Evolutionary conservation across 225 moss, liverwort and hornwort species (phyloP).

Genomic region (Sphagnum tenellum): DNA sequence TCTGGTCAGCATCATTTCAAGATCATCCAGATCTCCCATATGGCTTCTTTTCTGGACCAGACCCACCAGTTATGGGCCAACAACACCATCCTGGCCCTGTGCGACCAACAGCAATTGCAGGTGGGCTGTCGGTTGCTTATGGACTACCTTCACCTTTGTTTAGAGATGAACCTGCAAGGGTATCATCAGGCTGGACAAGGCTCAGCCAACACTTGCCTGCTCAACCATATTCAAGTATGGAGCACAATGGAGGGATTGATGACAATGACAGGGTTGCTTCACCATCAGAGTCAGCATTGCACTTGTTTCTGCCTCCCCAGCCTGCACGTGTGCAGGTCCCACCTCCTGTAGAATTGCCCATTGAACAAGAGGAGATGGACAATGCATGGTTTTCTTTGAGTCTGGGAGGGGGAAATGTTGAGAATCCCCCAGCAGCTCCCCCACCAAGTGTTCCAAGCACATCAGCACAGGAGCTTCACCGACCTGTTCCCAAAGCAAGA

Average conservation of each 20-base stretch:
- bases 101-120: constrained; percentile 84
- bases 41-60: constrained; percentile 23
- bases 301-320: constrained; percentile 72
- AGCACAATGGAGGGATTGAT: constrained; percentile 34
- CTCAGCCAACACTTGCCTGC: constrained; percentile 35
- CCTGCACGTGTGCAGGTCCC: constrained; percentile 74
- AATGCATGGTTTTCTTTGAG: constrained; percentile 49
- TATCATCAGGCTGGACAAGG: constrained; percentile 55
- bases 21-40: constrained; percentile 34
- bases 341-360: too few relatives aligned
- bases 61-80: constrained; percentile 16
- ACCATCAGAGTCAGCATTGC: constrained; percentile 34
- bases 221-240: constrained; percentile 50
- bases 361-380: constrained; percentile 21
- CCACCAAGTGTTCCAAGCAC: constrained; percentile 13
- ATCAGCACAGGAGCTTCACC: constrained; percentile 17
- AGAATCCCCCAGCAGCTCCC: constrained; percentile 3
- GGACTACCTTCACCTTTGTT: constrained; percentile 37
- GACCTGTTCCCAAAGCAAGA: constrained; percentile 19
- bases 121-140: constrained; percentile 46
- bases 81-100: constrained; percentile 60
- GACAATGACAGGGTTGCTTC: constrained; percentile 75
- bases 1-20: constrained; percentile 39
- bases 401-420: constrained; percentile 17
- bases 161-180: constrained; percentile 32